Evolutionary conservation across 805 yeast genomes (phyloP).

Genomic region (Starmerella gropengiesseri): DNA sequence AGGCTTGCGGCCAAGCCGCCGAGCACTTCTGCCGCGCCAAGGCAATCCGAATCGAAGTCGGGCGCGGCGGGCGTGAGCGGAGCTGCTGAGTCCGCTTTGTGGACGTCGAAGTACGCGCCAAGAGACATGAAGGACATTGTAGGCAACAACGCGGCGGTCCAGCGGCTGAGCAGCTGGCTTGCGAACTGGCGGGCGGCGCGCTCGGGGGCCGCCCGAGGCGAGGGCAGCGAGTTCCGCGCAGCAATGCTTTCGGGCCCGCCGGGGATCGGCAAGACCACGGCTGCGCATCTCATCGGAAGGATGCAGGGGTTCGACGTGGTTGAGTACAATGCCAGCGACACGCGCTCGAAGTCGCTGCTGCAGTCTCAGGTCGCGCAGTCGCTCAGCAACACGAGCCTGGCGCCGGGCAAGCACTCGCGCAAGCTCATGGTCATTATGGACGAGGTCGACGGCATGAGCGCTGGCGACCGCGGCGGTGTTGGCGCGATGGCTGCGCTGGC

Average conservation of each 20-base stretch:
- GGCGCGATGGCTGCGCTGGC: conserved; percentile 87
- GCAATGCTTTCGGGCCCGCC: conserved; percentile 86
- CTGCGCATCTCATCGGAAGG: conserved; percentile 73
- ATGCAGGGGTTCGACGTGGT: conserved; percentile 69
- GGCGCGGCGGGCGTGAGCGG: not conserved
- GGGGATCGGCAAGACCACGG: conserved; percentile 87
- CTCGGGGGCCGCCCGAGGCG: conserved; percentile 46
- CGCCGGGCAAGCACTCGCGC: conserved; percentile 54
- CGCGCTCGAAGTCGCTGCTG: conserved; percentile 70
- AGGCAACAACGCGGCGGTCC: conserved; percentile 75
- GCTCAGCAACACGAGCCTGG: conserved; percentile 69
- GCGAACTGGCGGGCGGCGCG: conserved; percentile 56
- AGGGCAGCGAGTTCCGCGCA: conserved; percentile 63
- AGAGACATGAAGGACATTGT: conserved; percentile 62
- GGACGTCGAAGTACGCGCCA: conserved; percentile 95
- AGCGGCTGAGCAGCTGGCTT: conserved; percentile 63
- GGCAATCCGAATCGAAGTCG: not conserved
- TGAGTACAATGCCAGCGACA: conserved; percentile 84
- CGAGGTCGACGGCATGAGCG: conserved; percentile 98
- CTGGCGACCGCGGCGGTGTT: conserved; percentile 98
- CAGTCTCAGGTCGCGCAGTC: conserved; percentile 59
- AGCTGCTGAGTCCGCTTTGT: conserved; percentile 38
- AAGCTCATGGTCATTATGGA: conserved; percentile 87
- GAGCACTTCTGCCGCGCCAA: not conserved
- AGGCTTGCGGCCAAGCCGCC: not conserved